A percentile compares a stretch with the other conserved stretches of the same genome.
phyloP scores from a whole-genome alignment of 1,139 yeast genomes.

The Lodderomyces metapsilosis region DNA sequence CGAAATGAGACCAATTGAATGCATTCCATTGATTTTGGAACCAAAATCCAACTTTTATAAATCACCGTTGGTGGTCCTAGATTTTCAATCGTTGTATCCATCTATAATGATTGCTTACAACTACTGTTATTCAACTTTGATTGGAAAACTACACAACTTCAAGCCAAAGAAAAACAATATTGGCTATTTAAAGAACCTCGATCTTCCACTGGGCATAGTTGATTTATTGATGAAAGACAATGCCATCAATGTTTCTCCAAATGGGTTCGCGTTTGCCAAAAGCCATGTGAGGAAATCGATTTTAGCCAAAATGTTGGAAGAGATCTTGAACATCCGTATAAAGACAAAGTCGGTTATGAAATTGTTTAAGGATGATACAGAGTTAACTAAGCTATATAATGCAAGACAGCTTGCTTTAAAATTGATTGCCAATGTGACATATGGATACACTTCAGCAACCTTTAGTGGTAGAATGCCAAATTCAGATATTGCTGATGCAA shows the following conservation, averaged over 20 bases:
- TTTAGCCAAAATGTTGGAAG: conserved; percentile 80
- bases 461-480: conserved; percentile 98
- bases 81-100: conserved; percentile 92
- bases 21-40: conserved; percentile 89
- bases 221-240: conserved; percentile 49
- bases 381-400: conserved; percentile 57
- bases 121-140: conserved; percentile 82
- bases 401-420: conserved; percentile 85
- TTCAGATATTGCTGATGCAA: conserved; percentile 90
- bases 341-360: conserved; percentile 76
- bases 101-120: conserved; percentile 90
- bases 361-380: conserved; percentile 42
- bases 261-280: conserved; percentile 78
- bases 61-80: conserved; percentile 85
- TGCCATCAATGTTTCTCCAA: conserved; percentile 70
- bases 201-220: conserved; percentile 57
- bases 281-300: conserved; percentile 65
- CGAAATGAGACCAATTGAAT: conserved; percentile 81
- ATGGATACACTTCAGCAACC: conserved; percentile 93
- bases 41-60: conserved; percentile 84
- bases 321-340: conserved; percentile 74
- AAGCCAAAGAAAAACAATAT: conserved; percentile 35
- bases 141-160: conserved; percentile 66
- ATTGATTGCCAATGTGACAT: conserved; percentile 90
- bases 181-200: conserved; percentile 42